Percentiles rank a stretch among this genome's conserved stretches.
Conservation (phyloP, 495 filamentous ascomycete genomes). For the Polyplosphaeria fusca region DNA sequence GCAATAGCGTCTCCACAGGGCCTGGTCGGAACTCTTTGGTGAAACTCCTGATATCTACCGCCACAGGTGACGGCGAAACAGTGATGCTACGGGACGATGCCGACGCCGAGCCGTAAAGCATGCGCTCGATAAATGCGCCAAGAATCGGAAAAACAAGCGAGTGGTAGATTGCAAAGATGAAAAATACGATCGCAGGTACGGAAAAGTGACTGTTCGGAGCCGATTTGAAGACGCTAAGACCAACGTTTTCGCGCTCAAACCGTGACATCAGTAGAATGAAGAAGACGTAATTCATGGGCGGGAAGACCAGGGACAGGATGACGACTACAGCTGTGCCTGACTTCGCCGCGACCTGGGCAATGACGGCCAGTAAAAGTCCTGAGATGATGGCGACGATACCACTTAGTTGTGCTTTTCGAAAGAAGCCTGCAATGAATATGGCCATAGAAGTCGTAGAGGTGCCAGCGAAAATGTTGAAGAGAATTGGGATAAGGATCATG, state of each 20-base stretch:
- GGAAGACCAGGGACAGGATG: constrained; percentile 66
- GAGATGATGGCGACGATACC: constrained; percentile 66
- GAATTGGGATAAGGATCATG: constrained; percentile 55
- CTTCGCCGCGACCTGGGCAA: constrained; percentile 62
- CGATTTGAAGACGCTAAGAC: constrained; percentile 53
- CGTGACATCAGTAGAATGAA: constrained; percentile 66
- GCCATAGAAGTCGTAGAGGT: constrained; percentile 65
- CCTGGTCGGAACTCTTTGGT: constrained; percentile 69
- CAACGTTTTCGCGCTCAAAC: constrained; percentile 55
- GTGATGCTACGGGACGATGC: constrained; percentile 52
- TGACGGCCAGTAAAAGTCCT: constrained; percentile 63
- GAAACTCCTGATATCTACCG: constrained; percentile 62
- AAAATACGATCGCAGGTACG: constrained; percentile 64
- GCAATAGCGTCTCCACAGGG: constrained; percentile 46
- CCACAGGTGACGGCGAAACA: constrained; percentile 13
- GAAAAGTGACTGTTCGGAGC: constrained; percentile 61
- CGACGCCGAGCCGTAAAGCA: constrained; percentile 68
- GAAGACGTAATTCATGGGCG: constrained; percentile 74
- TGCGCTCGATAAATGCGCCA: constrained; percentile 67
- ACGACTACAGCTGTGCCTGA: constrained; percentile 55
- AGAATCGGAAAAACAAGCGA: constrained; percentile 69
- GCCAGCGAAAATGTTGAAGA: constrained; percentile 63
- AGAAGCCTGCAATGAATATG: constrained; percentile 68
- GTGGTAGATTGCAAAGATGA: constrained; percentile 67
- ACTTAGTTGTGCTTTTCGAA: constrained; percentile 72